Percentiles rank a stretch among this genome's conserved stretches.
Evolutionary conservation across 768 basidiomycete genomes (phyloP).

Genomic region (Pleurotus tuoliensis): DNA sequence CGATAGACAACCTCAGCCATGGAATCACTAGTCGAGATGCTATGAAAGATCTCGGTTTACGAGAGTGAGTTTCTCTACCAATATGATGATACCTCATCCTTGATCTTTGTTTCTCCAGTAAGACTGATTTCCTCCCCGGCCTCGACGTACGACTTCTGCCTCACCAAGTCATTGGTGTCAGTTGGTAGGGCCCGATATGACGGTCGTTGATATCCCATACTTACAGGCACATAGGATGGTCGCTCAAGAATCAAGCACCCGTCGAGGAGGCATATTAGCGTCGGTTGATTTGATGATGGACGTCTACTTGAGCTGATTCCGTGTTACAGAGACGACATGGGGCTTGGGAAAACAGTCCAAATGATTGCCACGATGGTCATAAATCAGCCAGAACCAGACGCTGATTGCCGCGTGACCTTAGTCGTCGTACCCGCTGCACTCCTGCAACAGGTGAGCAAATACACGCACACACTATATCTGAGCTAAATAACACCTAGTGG

Average conservation of each 20-base stretch:
- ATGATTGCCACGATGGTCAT: slow-evolving; percentile 77
- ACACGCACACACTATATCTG: neutral
- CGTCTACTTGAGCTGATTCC: too few relatives aligned
- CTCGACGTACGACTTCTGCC: slow-evolving; percentile 66
- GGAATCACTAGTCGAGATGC: slow-evolving; percentile 49
- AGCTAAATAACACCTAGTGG: slow-evolving; percentile 41
- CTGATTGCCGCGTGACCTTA: slow-evolving; percentile 52
- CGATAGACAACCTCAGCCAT: slow-evolving; percentile 55
- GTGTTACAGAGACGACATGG: slow-evolving; percentile 60
- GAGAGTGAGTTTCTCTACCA: slow-evolving; percentile 31
- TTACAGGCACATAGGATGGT: slow-evolving; percentile 50
- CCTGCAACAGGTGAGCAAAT: slow-evolving; percentile 51
- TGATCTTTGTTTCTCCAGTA: slow-evolving; percentile 21
- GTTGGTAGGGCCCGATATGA: slow-evolving; percentile 40
- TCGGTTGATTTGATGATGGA: slow-evolving; percentile 16
- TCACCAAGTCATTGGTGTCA: slow-evolving; percentile 76
- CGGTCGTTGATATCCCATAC: neutral
- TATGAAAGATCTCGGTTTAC: slow-evolving; percentile 47
- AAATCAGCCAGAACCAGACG: slow-evolving; percentile 50
- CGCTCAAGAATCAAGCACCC: slow-evolving; percentile 47
- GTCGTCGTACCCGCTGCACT: slow-evolving; percentile 77
- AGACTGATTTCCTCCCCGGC: slow-evolving; percentile 59
- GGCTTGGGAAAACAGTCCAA: slow-evolving; percentile 71
- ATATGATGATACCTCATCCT: neutral
- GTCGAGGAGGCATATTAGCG: slow-evolving; percentile 66